These are phyloP conservation scores for Bonnemaisonia californica DNA, from an alignment of 31 red algal species.

Conservation along the genomic window DNA sequence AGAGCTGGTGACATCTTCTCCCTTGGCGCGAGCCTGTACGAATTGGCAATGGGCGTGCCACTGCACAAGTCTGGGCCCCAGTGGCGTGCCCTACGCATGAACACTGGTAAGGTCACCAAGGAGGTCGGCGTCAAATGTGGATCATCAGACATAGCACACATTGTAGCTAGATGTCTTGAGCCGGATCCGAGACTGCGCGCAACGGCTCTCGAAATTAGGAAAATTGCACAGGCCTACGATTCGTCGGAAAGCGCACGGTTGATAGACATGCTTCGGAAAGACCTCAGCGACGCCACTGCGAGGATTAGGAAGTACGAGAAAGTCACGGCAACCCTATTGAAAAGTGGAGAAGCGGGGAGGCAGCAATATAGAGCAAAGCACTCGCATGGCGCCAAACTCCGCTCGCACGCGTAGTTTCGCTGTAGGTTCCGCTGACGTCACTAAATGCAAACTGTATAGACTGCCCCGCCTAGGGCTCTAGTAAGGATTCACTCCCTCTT, in stretches of 20 bases:
- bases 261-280: conserved; percentile 8
- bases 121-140: conserved; percentile 27
- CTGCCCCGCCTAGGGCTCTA: conserved; percentile 1
- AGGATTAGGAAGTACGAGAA: conserved; percentile 1
- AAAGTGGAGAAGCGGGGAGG: conserved; percentile 25
- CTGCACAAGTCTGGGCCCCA: conserved; percentile 29
- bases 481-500: background rate
- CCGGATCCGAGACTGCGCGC: conserved; percentile 32
- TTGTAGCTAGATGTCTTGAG: conserved; percentile 64
- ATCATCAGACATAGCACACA: conserved; percentile 31
- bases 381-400: background rate
- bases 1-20: conserved; percentile 72
- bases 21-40: conserved; percentile 73
- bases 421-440: too few species aligned
- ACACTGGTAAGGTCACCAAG: conserved; percentile 26
- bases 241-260: background rate
- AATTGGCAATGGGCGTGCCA: conserved; percentile 56
- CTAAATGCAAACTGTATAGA: too few species aligned
- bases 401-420: background rate
- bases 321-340: conserved; percentile 11
- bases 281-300: background rate
- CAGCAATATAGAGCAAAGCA: conserved; percentile 1
- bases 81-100: conserved; percentile 15
- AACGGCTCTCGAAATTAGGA: conserved; percentile 33
- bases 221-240: conserved; percentile 26